Evolutionary conservation across 2,329 filamentous ascomycete species (phyloP).

Genomic region (Hypomyces perniciosus): DNA sequence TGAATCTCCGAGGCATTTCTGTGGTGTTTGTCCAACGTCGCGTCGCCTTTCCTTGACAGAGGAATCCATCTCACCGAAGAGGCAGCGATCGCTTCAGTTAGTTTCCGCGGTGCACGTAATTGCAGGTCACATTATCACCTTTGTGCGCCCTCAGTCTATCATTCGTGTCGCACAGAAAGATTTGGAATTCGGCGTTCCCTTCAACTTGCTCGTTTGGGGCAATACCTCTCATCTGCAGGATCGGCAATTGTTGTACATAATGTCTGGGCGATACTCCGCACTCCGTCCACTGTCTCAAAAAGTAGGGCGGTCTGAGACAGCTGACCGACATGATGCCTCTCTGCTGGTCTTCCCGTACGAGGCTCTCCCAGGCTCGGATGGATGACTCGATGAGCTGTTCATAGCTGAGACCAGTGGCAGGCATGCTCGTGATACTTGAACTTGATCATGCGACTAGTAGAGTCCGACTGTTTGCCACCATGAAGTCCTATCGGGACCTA

Average conservation of each 20-base stretch:
- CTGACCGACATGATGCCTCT: conserved; percentile 48
- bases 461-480: conserved; percentile 51
- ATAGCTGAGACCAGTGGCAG: conserved; percentile 46
- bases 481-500: no score
- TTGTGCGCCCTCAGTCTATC: no score
- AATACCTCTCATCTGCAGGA: conserved; percentile 57
- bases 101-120: no score
- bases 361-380: conserved; percentile 22
- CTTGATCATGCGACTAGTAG: conserved; percentile 66
- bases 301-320: conserved; percentile 63
- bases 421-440: conserved; percentile 58
- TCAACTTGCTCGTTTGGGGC: conserved; percentile 62
- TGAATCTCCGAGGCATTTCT: no score
- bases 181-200: conserved; percentile 57
- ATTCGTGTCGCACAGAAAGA: conserved; percentile 64
- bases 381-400: conserved; percentile 61
- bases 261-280: no score
- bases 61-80: no score
- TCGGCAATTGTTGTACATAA: no score
- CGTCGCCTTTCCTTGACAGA: no score
- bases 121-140: no score
- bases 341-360: conserved; percentile 29
- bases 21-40: no score
- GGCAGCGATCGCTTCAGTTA: no score
- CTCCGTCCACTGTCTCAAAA: no score